Evolutionary conservation across 1,139 yeast genomes (phyloP).

Genomic region (Saccharomyces pastorianus): DNA sequence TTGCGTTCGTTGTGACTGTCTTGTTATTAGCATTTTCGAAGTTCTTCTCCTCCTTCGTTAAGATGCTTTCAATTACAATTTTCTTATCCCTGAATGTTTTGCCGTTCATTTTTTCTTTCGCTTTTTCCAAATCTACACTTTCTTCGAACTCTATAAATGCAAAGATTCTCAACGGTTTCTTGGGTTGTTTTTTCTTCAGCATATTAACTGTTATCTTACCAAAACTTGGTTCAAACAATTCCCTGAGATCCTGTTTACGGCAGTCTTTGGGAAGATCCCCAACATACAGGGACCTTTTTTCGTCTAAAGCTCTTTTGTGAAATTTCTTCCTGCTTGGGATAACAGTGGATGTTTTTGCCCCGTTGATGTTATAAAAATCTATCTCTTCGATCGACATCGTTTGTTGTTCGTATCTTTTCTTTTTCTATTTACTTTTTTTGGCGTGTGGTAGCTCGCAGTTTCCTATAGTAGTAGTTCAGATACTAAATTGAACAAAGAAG

Average conservation of each 20-base stretch:
- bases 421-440: background rate
- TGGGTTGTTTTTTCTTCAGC: background rate
- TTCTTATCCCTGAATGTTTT: background rate
- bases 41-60: background rate
- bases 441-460: background rate
- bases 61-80: background rate
- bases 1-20: background rate
- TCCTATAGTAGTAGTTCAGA: no score
- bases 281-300: constrained; percentile 23
- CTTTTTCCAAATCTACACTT: background rate
- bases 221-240: constrained; percentile 16
- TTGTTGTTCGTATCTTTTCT: background rate
- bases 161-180: background rate
- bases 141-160: background rate
- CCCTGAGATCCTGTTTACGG: constrained; percentile 28
- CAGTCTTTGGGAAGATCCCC: constrained; percentile 30
- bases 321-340: background rate
- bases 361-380: background rate
- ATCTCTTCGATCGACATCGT: background rate
- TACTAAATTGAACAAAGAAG: no score
- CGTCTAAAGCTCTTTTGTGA: background rate
- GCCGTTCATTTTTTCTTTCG: background rate
- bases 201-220: background rate
- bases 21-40: background rate
- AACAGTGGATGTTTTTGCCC: background rate